Evolutionary conservation across 352 stramenopile genomes (phyloP), one percentile per base, ranked within the genome.

Genomic region (Phytophthora melonis): DNA sequence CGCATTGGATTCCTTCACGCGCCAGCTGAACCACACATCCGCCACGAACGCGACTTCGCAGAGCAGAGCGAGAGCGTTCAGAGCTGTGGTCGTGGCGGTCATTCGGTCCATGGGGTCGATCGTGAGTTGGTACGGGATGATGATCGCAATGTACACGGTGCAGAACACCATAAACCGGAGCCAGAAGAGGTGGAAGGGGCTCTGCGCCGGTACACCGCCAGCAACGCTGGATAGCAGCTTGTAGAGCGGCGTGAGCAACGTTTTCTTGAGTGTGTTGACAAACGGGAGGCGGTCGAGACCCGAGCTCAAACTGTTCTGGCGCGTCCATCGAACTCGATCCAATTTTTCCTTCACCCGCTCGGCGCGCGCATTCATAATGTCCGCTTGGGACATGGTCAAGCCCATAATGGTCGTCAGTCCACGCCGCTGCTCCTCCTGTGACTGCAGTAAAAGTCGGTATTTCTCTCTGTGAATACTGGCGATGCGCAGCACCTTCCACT

Each of bases 401-500:
- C 65, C 65, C 18, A n/a, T 61, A 4, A 32, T 5, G 4, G 47
- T 52, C 30, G 64, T 52, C 3, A 59, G 45, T 25, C 57, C 49
- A 0, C 57, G 66, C 25, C 58, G 57, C 14, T 72, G 66, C 16
- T 67, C 57, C 6, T 72, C 58, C 10, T 58, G 47, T 32, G 58
- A 50, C n/a, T 60, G 21, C 16, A 66, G 57, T 10, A 25, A 11
- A 3, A 90, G 64, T 3, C 86, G 70, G 19, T 80, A 59, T 56
- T 87, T 75, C 57, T 92, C 77, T 55, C 83, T 63, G 41, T 93
- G 75, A 18, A 92, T 78, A 10, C 70, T 89, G 16, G 83, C 80
- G 39, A 94, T 91, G 2, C 81, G 74, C 41, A 93, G 66, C 0
- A 93, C 88, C 58, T 89, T 93, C 5, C 78, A 50, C 50, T 93